Conservation (phyloP, 2,329 filamentous ascomycete species). For the Didymella segeticola region DNA sequence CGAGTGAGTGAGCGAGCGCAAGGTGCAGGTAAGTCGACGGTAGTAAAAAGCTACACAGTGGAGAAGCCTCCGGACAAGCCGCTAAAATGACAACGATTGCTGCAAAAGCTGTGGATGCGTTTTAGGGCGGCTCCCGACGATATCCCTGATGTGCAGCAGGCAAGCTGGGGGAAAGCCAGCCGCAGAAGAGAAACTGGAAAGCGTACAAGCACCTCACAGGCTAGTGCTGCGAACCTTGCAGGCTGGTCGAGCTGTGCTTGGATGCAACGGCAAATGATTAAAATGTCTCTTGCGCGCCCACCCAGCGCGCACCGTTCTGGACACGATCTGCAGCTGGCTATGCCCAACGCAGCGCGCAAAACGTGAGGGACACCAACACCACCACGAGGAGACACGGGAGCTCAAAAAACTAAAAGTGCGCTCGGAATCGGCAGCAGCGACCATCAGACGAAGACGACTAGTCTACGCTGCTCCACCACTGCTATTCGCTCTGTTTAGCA, state of each 20-base stretch:
- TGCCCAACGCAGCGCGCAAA: conserved; percentile 11
- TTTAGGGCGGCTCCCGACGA: conserved; percentile 4
- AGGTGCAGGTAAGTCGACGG: conserved; percentile 2
- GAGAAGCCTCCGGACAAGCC: conserved; percentile 3
- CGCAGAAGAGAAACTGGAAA: conserved; percentile 1
- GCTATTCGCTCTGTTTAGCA: conserved; percentile 11
- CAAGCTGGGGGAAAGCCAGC: conserved; percentile 10
- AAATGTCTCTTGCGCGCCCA: conserved; percentile 14
- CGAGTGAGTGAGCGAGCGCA: conserved; percentile 2
- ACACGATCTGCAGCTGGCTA: conserved; percentile 17
- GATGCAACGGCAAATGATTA: conserved; percentile 10
- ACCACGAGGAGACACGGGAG: conserved; percentile 6
- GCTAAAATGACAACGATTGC: neutral
- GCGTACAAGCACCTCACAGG: conserved; percentile 1
- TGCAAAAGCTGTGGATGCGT: conserved; percentile 8
- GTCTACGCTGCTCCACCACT: neutral
- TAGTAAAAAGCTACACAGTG: conserved; percentile 6
- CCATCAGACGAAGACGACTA: conserved; percentile 3
- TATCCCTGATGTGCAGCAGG: conserved; percentile 13
- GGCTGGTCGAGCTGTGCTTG: conserved; percentile 1
- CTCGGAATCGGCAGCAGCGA: conserved; percentile 8
- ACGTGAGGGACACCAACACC: conserved; percentile 7
- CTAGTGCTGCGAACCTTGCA: conserved; percentile 14
- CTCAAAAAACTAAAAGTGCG: neutral
- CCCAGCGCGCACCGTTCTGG: conserved; percentile 12